A percentile compares a stretch with the other conserved stretches of the same genome.
Conservation (phyloP, 306 rosid species). For the Carpinus viminea region DNA sequence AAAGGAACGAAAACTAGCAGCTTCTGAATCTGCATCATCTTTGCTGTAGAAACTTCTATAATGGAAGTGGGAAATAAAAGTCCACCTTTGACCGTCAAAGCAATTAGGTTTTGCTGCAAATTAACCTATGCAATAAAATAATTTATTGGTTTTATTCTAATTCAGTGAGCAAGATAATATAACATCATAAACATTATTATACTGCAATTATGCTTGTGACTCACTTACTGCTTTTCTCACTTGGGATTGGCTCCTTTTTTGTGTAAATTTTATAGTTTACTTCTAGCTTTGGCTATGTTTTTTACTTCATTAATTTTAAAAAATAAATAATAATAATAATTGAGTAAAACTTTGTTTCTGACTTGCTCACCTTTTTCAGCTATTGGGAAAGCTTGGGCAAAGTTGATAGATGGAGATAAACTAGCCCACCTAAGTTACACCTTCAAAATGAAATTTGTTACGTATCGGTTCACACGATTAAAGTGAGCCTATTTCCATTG, state of each 20-base stretch:
- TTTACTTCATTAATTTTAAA: background rate
- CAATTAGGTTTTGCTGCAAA: constrained; percentile 55
- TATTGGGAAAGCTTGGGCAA: constrained; percentile 7
- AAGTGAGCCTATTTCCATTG: constrained; percentile 12
- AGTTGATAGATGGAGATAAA: constrained; percentile 36
- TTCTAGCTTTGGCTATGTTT: constrained; percentile 26
- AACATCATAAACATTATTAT: constrained; percentile 8
- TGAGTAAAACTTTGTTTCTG: constrained; percentile 36
- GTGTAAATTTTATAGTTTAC: constrained; percentile 41
- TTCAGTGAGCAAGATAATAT: constrained; percentile 36
- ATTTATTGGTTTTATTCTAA: constrained; percentile 42
- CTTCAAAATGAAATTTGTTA: constrained; percentile 29
- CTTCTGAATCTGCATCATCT: constrained; percentile 15
- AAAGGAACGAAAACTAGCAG: background rate
- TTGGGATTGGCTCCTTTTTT: constrained; percentile 20
- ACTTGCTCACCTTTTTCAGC: constrained; percentile 33
- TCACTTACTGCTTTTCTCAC: constrained; percentile 39
- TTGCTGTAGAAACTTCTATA: constrained; percentile 18
- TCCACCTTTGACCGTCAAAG: constrained; percentile 4
- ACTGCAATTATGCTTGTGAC: constrained; percentile 35
- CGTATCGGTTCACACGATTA: background rate
- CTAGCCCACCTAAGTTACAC: constrained; percentile 28
- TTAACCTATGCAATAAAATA: constrained; percentile 26
- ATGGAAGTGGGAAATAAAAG: background rate
- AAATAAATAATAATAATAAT: background rate